phyloP scores from a whole-genome alignment of 306 rosid species.

The Sicyos baderoa region DNA sequence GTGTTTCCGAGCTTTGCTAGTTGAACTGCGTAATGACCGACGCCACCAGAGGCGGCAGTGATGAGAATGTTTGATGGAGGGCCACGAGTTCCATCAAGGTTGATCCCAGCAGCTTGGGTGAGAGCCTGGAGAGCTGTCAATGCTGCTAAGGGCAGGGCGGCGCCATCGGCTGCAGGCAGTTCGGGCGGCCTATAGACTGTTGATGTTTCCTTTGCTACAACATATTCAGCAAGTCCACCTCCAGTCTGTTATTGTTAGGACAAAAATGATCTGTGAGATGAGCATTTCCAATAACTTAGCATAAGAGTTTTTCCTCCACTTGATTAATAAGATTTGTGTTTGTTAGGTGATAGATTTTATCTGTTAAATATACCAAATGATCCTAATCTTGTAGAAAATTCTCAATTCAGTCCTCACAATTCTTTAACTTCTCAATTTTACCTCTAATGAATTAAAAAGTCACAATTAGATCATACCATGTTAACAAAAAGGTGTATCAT shows the following conservation, averaged over 20 bases:
- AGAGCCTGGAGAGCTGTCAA: slow-evolving; percentile 62
- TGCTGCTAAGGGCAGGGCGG: slow-evolving; percentile 50
- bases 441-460: too few relatives aligned
- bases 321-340: too few relatives aligned
- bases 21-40: slow-evolving; percentile 7
- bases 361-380: too few relatives aligned
- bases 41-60: slow-evolving; percentile 56
- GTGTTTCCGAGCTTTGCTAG: too few relatives aligned
- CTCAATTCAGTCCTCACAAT: too few relatives aligned
- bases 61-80: slow-evolving; percentile 39
- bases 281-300: too few relatives aligned
- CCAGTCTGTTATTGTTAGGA: slow-evolving; percentile 40
- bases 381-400: too few relatives aligned
- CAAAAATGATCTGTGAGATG: neutral
- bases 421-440: too few relatives aligned
- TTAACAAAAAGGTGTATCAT: too few relatives aligned
- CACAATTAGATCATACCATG: too few relatives aligned
- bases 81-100: slow-evolving; percentile 51
- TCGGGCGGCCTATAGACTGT: slow-evolving; percentile 44
- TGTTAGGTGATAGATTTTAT: too few relatives aligned
- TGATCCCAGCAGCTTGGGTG: slow-evolving; percentile 48
- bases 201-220: slow-evolving; percentile 33
- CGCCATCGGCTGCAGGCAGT: slow-evolving; percentile 52
- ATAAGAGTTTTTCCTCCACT: too few relatives aligned
- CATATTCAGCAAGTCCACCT: slow-evolving; percentile 62